A percentile compares a stretch with the other conserved stretches of the same genome.
Evolutionary conservation across 2,329 filamentous ascomycete genomes (phyloP).

Genomic region (Colletotrichum cereale): DNA sequence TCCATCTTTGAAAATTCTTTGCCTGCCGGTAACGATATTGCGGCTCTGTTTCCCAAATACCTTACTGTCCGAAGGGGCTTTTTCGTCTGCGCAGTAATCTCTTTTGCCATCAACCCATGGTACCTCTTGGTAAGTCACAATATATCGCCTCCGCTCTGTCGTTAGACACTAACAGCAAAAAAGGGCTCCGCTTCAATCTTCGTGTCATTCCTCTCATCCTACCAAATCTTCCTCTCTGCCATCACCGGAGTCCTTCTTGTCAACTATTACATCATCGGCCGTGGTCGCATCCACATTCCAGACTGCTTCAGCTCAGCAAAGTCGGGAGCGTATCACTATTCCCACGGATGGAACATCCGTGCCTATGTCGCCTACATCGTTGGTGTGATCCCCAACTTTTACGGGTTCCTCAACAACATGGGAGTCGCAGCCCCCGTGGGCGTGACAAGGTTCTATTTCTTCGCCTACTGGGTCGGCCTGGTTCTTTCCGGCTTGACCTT

Average conservation of each 20-base stretch:
- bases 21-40: slow-evolving; percentile 56
- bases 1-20: slow-evolving; percentile 59
- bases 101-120: slow-evolving; percentile 55
- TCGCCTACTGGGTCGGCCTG: slow-evolving; percentile 67
- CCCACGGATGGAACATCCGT: slow-evolving; percentile 32
- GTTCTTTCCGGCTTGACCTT: slow-evolving; percentile 53
- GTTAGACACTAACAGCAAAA: slow-evolving; percentile 49
- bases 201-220: slow-evolving; percentile 52
- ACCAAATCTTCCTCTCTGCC: slow-evolving; percentile 54
- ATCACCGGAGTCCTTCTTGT: slow-evolving; percentile 56
- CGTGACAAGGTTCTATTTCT: slow-evolving; percentile 63
- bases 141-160: slow-evolving; percentile 51
- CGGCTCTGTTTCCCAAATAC: slow-evolving; percentile 53
- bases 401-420: slow-evolving; percentile 56
- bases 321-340: slow-evolving; percentile 33
- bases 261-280: slow-evolving; percentile 51
- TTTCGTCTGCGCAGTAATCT: slow-evolving; percentile 52
- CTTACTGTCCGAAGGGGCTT: slow-evolving; percentile 55
- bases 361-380: slow-evolving; percentile 45
- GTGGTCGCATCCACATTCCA: slow-evolving; percentile 51
- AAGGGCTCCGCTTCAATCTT: slow-evolving; percentile 52
- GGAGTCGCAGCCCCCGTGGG: slow-evolving; percentile 51
- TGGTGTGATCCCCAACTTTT: slow-evolving; percentile 55
- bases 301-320: slow-evolving; percentile 42
- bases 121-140: slow-evolving; percentile 53